phyloP scores from a whole-genome alignment of 2,329 filamentous ascomycete species.

The Monosporascus sp. region DNA sequence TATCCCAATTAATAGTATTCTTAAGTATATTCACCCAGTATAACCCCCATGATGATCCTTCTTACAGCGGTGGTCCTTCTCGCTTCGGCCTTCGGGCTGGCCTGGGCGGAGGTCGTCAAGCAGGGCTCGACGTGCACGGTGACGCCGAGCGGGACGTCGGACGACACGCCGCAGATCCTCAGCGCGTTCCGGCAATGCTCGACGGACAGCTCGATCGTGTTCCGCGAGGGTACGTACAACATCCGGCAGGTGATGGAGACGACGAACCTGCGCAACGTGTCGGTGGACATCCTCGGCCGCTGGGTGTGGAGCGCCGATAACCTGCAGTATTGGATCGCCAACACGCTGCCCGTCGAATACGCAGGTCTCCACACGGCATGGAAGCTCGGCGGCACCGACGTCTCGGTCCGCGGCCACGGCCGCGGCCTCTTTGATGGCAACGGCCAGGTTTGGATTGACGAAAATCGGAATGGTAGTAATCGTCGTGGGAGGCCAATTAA shows the following conservation, averaged over 20 bases:
- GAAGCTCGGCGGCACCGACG: conserved; percentile 43
- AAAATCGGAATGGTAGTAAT: conserved; percentile 36
- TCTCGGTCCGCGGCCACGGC: conserved; percentile 44
- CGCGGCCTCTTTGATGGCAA: conserved; percentile 41
- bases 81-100: not conserved
- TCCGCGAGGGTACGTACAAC: conserved; percentile 43
- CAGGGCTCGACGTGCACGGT: conserved; percentile 23
- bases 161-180: conserved; percentile 48
- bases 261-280: conserved; percentile 38
- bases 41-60: not conserved
- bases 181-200: conserved; percentile 45
- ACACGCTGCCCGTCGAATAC: conserved; percentile 41
- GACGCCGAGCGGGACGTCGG: conserved; percentile 25
- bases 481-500: conserved; percentile 39
- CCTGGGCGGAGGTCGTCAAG: not conserved
- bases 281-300: conserved; percentile 43
- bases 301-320: conserved; percentile 35
- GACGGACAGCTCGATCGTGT: conserved; percentile 44
- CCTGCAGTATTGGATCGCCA: conserved; percentile 43
- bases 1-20: too few species aligned
- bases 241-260: conserved; percentile 46
- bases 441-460: conserved; percentile 41
- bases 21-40: too few species aligned
- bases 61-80: not conserved
- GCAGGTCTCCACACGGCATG: conserved; percentile 46